Conservation (phyloP, 345 rosid genomes). For the Salix dunnii region DNA sequence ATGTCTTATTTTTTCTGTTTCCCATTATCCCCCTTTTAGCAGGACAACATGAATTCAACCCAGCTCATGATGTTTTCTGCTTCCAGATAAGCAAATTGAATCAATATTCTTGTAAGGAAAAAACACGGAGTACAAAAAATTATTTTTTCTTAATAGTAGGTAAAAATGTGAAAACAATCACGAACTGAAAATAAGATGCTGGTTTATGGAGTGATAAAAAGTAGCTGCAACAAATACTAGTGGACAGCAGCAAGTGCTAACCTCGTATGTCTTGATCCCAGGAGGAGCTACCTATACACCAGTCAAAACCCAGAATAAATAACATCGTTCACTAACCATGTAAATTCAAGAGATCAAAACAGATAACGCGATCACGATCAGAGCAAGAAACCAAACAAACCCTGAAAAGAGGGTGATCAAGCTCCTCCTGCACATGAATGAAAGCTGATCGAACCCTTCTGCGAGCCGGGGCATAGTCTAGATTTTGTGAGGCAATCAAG, state of each 20-base stretch:
- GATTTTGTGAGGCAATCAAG: slow-evolving; percentile 54
- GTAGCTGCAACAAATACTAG: background rate
- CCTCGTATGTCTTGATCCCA: slow-evolving; percentile 80
- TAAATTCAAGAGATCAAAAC: background rate
- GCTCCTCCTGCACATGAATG: slow-evolving; percentile 51
- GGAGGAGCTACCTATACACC: slow-evolving; percentile 60
- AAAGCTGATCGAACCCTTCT: slow-evolving; percentile 75
- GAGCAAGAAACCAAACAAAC: slow-evolving; percentile 22
- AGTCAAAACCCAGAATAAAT: background rate
- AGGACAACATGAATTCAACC: background rate
- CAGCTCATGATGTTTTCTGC: background rate
- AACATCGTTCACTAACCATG: background rate
- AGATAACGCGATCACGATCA: background rate
- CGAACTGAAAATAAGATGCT: background rate
- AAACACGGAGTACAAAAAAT: background rate
- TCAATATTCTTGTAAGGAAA: background rate
- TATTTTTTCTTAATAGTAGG: background rate
- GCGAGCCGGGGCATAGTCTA: slow-evolving; percentile 74
- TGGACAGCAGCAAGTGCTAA: slow-evolving; percentile 25
- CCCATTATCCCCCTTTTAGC: background rate
- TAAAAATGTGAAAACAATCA: background rate
- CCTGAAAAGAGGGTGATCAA: slow-evolving; percentile 87
- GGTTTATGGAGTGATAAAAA: background rate
- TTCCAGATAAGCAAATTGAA: background rate
- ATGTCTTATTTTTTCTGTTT: background rate